Base-by-base conservation (phyloP, 2,329 filamentous ascomycete genomes). In the Nigrospora osmanthi region DNA sequence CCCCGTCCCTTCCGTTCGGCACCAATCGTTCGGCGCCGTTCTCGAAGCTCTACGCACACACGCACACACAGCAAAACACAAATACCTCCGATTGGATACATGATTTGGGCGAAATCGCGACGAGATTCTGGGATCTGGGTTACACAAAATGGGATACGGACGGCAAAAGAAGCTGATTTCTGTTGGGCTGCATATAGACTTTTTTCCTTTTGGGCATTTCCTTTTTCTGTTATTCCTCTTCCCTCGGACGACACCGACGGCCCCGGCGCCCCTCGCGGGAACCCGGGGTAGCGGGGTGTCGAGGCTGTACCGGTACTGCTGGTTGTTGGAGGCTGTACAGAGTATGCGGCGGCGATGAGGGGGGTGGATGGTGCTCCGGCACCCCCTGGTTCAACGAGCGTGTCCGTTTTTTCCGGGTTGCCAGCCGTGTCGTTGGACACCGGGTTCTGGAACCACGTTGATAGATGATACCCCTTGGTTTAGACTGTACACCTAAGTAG, bases 401-500 rank as follows among this genome's bases (percentile, higher is more conserved):
- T 33, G 32, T 34, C 34, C 46, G 45, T 51, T 54, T 54, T 56
- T 52, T 46, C 49, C 52, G 54, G 52, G 54, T 55, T 55, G 46
- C 46, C 50, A 57, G 55, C 55, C 55, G 54, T 47, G 47, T 53
- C 51, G 49, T 36, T 36, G 40, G 40, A 35, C 49, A 53, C 59
- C 57, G 58, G 58, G 56, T n/a, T n/a, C 59, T 58, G 60, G 60
- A 54, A 56, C 59, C 59, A 58, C 56, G 52, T 58, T 54, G 55
- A 60, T 61, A 62, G 59, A 59, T 55, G 57, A 63, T 63, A 63
- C 60, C 60, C 59, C 52, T 52, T 46, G 51, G 52, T 56, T 60
- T 62, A 62, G 59, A 62, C 57, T 61, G 59, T 62, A 61, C n/a
- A n/a, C n/a, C n/a, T n/a, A n/a, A n/a, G n/a, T 56, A 61, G 50